phyloP scores from a whole-genome alignment of 2,329 filamentous ascomycete genomes.

The Blastomyces silverae region DNA sequence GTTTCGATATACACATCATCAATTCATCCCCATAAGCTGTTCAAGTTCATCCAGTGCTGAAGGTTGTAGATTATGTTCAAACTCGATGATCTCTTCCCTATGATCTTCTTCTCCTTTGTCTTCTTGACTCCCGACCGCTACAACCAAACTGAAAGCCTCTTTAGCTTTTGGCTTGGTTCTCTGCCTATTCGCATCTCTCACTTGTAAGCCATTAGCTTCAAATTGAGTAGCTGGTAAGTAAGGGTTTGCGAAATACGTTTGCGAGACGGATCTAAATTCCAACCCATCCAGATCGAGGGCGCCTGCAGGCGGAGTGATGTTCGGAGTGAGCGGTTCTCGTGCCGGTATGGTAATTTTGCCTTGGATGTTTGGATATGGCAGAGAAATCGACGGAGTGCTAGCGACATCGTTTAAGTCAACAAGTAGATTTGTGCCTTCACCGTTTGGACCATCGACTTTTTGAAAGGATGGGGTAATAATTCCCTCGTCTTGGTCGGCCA shows the following conservation, averaged over 20 bases:
- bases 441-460: neutral
- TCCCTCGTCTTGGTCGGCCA: neutral
- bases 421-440: neutral
- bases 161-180: neutral
- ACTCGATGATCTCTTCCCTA: constrained; percentile 8
- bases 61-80: constrained; percentile 17
- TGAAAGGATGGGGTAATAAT: neutral
- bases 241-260: neutral
- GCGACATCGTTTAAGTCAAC: neutral
- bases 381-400: neutral
- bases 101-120: neutral
- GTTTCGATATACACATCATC: neutral
- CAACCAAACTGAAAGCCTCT: neutral
- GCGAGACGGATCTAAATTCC: neutral
- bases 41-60: constrained; percentile 19
- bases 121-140: neutral
- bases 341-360: neutral
- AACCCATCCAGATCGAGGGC: neutral
- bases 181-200: neutral
- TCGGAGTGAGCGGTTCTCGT: neutral
- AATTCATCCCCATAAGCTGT: constrained; percentile 15
- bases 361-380: neutral
- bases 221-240: neutral
- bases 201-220: neutral
- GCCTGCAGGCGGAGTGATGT: neutral